phyloP scores from a whole-genome alignment of 352 stramenopile species.

The Globisporangium barbulae region DNA sequence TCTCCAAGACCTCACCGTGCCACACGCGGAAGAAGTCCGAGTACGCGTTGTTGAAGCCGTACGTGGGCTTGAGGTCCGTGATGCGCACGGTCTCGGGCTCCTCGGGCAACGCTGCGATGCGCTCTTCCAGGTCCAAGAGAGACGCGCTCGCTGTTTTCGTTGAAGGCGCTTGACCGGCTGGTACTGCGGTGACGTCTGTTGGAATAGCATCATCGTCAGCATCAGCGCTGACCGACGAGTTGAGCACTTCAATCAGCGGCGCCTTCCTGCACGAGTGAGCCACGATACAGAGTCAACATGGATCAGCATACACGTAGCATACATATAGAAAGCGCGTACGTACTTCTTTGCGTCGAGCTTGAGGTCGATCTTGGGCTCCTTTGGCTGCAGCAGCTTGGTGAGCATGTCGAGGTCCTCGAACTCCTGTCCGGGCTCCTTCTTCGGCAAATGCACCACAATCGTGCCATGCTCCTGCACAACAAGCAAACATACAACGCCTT shows the following conservation, averaged over 20 bases:
- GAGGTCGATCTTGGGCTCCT: slow-evolving; percentile 35
- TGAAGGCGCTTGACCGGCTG: neutral
- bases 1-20: slow-evolving; percentile 89
- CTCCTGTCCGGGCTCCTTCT: slow-evolving; percentile 81
- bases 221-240: slow-evolving; percentile 26
- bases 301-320: neutral
- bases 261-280: slow-evolving; percentile 25
- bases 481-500: neutral
- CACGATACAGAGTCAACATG: slow-evolving; percentile 3
- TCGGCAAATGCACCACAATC: slow-evolving; percentile 89
- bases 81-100: slow-evolving; percentile 25
- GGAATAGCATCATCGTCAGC: slow-evolving; percentile 9
- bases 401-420: slow-evolving; percentile 93
- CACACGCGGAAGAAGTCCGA: slow-evolving; percentile 91
- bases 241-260: slow-evolving; percentile 84
- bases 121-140: slow-evolving; percentile 53
- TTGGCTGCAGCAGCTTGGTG: slow-evolving; percentile 86
- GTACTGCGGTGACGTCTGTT: neutral
- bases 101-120: slow-evolving; percentile 22
- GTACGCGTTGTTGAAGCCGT: slow-evolving; percentile 95
- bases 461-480: slow-evolving; percentile 85
- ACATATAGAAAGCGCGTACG: slow-evolving; percentile 4
- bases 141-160: slow-evolving; percentile 28
- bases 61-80: slow-evolving; percentile 61
- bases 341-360: slow-evolving; percentile 32